A percentile compares a stretch with the other conserved stretches of the same genome.
phyloP scores from a whole-genome alignment of 75 land plant species.

The Sequoia sempervirens region DNA sequence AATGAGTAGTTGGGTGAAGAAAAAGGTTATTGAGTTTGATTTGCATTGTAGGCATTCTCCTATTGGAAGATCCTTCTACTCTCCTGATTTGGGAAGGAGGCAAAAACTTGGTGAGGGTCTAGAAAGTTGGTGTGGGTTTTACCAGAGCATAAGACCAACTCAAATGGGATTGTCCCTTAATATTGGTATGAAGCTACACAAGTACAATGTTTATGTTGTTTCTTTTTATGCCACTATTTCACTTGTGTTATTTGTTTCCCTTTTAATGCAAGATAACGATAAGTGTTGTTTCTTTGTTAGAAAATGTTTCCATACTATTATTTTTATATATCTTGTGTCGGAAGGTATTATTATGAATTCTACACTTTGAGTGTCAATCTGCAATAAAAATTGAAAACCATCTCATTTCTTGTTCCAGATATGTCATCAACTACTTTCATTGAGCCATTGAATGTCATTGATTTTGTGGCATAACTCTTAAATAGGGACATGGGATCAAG shows the following conservation, averaged over 20 bases:
- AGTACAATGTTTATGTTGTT: too few species aligned
- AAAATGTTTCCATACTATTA: background rate
- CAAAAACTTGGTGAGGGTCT: conserved; percentile 85
- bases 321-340: background rate
- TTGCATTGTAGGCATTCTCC: conserved; percentile 60
- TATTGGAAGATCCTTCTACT: conserved; percentile 91
- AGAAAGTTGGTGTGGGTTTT: conserved; percentile 97
- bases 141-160: conserved; percentile 95
- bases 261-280: background rate
- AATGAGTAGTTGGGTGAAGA: background rate
- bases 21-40: background rate
- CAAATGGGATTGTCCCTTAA: conserved; percentile 98
- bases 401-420: conserved; percentile 38
- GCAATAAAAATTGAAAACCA: background rate
- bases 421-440: conserved; percentile 97
- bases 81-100: conserved; percentile 74
- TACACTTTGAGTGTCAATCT: background rate
- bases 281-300: background rate
- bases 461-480: conserved; percentile 73
- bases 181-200: conserved; percentile 56
- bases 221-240: background rate
- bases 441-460: conserved; percentile 80
- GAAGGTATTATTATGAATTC: background rate
- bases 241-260: background rate
- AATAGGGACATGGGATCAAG: conserved; percentile 60